Conservation (phyloP, 192 early-diverging fungal species). For the Funneliformis geosporum region DNA sequence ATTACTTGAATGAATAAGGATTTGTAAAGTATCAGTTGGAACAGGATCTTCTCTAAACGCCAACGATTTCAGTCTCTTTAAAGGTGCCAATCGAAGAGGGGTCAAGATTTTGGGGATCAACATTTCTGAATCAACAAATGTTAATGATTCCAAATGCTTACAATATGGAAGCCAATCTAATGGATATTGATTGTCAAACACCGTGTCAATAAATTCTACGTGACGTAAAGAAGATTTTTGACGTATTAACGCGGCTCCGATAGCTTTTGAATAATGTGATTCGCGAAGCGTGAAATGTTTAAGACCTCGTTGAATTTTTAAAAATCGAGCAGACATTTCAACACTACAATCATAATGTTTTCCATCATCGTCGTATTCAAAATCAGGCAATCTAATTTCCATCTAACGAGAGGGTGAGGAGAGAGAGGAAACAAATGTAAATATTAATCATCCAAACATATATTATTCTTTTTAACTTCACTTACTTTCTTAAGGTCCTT, state of each 20-base stretch:
- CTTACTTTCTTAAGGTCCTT: not conserved
- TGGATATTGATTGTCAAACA: not conserved
- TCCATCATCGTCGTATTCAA: not conserved
- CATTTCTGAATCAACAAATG: not conserved
- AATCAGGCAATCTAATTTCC: constrained; percentile 10
- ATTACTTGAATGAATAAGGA: not conserved
- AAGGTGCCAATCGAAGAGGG: not conserved
- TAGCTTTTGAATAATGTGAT: not conserved
- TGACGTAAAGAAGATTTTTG: constrained; percentile 9
- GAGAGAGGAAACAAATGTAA: too few species aligned
- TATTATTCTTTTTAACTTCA: not conserved
- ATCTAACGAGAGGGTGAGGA: not conserved
- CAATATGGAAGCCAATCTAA: not conserved
- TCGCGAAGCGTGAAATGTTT: constrained; percentile 1
- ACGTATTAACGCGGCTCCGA: not conserved
- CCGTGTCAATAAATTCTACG: not conserved
- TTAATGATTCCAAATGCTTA: not conserved
- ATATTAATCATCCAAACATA: not conserved
- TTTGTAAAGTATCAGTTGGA: constrained; percentile 1
- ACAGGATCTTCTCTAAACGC: constrained; percentile 13
- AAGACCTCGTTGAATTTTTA: not conserved
- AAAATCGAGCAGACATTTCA: not conserved
- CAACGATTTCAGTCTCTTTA: not conserved
- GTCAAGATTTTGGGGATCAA: not conserved
- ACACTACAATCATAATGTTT: constrained; percentile 10